Evolutionary conservation across 768 basidiomycete species (phyloP).

Genomic region (Harrya chromipes): DNA sequence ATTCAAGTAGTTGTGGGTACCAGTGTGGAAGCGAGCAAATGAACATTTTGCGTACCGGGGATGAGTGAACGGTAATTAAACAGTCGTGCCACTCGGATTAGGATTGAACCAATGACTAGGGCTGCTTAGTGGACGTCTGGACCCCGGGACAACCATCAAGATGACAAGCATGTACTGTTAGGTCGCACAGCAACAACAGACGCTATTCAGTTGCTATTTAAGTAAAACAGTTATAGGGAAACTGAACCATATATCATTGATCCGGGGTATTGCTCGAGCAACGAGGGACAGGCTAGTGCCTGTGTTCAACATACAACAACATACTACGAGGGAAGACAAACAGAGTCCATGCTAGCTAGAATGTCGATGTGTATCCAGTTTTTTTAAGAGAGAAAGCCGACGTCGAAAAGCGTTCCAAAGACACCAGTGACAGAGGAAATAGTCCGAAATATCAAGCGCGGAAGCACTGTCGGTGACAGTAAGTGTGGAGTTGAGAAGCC

Average conservation of each 20-base stretch:
- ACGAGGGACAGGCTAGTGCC: slow-evolving; percentile 14
- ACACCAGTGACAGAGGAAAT: slow-evolving; percentile 33
- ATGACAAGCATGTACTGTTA: no score
- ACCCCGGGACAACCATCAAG: no score
- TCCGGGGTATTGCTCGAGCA: slow-evolving; percentile 18
- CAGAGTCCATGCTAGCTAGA: slow-evolving; percentile 1
- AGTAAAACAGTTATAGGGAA: slow-evolving; percentile 12
- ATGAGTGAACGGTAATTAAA: no score
- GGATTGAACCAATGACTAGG: no score
- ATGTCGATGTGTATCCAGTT: neutral
- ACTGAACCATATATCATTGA: slow-evolving; percentile 14
- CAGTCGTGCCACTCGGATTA: no score
- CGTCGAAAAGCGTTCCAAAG: slow-evolving; percentile 34
- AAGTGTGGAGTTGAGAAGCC: slow-evolving; percentile 14
- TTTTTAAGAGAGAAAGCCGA: slow-evolving; percentile 39
- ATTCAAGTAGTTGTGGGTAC: no score
- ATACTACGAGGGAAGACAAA: slow-evolving; percentile 5
- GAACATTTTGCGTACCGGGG: no score
- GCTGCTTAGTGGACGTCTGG: no score
- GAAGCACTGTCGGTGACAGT: slow-evolving; percentile 21
- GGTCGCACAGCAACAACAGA: no score
- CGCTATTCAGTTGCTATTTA: no score
- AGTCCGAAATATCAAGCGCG: slow-evolving; percentile 23
- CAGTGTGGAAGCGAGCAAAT: no score
- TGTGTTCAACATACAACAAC: slow-evolving; percentile 23